Evolutionary conservation across 345 rosid species (phyloP), one percentile per base, ranked within the genome.

Genomic region (Aquilaria sinensis): DNA sequence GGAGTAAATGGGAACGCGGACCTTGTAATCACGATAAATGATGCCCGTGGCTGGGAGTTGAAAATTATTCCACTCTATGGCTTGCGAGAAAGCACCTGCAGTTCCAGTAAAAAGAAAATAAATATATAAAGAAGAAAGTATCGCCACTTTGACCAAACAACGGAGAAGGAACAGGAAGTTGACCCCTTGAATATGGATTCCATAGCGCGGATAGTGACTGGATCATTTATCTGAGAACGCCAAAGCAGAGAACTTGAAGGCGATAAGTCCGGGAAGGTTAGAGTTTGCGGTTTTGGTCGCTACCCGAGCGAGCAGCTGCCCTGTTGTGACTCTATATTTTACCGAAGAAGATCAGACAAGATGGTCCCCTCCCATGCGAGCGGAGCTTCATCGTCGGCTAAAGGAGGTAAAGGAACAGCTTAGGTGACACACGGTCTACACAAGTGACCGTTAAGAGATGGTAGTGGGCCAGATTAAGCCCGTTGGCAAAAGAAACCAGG

Each of bases 171-270:
- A 57, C 56, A 51, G 60, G 15, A 57, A 60, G 55, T 69, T 56
- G 23, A 81, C 83, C 73, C 50, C 67, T 70, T 23, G 53, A 70
- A 62, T 74, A 72, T 8, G 70, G 71, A 67, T 67, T 72, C 81
- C 81, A 76, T 62, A 63, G 31, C 6, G 68, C 31, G 1, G 74
- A 61, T 58, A 53, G 65, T 57, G 69, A 67, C 57, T 56, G 78
- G 31, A 76, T 65, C 86, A 81, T 78, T 73, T 66, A 53, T 67
- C 63, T 48, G 31, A 29, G 13, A 66, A 56, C 13, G 48, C 47
- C n/a, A 52, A 52, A 14, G 29, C 9, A 14, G 29, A 14, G n/a
- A 15, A 52, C 29, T 52, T 52, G 13, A 23, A 23, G 23, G 23
- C 23, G 23, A 23, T 23, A 23, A 23, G 23, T 23, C 23, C 23